These are phyloP conservation scores for Cornus controversa DNA, from an alignment of 148 eudicot genomes.

Conservation along the genomic window DNA sequence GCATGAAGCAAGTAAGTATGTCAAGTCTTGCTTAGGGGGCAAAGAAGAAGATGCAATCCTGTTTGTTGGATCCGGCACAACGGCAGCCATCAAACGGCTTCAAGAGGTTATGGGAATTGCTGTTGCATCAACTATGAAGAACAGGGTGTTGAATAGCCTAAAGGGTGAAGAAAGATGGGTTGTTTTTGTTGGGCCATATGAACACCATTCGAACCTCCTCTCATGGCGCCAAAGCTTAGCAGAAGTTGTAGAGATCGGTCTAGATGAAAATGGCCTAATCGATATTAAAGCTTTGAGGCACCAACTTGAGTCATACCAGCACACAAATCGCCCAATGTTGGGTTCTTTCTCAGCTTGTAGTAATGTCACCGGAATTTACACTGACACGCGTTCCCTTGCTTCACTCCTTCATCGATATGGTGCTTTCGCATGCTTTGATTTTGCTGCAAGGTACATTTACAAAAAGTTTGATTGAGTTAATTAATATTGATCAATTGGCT, in stretches of 20 bases:
- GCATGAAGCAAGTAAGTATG: too few relatives aligned
- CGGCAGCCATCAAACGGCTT: constrained; percentile 33
- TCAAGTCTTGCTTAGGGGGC: too few relatives aligned
- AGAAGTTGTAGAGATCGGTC: constrained; percentile 30
- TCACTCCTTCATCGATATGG: constrained; percentile 39
- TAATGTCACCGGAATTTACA: constrained; percentile 36
- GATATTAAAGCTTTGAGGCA: too few relatives aligned
- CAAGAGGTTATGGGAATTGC: constrained; percentile 24
- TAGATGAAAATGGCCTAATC: constrained; percentile 18
- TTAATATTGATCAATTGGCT: too few relatives aligned
- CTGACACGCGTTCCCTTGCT: constrained; percentile 40
- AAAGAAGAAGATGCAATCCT: constrained; percentile 21
- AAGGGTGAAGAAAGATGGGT: too few relatives aligned
- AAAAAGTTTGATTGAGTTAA: too few relatives aligned
- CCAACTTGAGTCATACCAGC: too few relatives aligned
- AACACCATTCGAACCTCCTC: too few relatives aligned
- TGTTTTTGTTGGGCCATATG: too few relatives aligned
- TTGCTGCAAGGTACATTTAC: constrained; percentile 49
- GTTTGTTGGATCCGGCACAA: constrained; percentile 36
- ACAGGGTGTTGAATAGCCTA: too few relatives aligned
- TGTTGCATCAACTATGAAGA: too few relatives aligned
- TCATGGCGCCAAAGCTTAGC: not conserved
- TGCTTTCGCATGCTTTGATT: constrained; percentile 58
- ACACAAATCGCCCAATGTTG: too few relatives aligned
- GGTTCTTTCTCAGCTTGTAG: constrained; percentile 42